Percentiles rank a stretch among this genome's conserved stretches.
Evolutionary conservation across 495 filamentous ascomycete genomes (phyloP).

Genomic region (Podospora appendiculata): DNA sequence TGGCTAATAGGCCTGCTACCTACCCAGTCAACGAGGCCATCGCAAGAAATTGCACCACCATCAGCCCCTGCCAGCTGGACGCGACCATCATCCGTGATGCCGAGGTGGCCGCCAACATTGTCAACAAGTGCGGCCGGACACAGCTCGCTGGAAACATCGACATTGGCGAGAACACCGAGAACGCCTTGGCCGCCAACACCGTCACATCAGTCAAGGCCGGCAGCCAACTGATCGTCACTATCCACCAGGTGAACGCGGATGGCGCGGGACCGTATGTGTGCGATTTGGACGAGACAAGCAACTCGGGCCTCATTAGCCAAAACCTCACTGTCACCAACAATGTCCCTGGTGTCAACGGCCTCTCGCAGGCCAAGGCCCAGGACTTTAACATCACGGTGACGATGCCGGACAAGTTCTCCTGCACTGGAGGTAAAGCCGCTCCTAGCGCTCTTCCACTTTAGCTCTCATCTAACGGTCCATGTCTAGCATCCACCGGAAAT

Average conservation of each 20-base stretch:
- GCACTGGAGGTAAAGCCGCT: constrained; percentile 24
- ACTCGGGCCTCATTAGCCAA: constrained; percentile 33
- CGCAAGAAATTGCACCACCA: constrained; percentile 41
- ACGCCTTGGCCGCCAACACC: constrained; percentile 30
- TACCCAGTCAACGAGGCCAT: constrained; percentile 28
- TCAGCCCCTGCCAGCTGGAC: constrained; percentile 46
- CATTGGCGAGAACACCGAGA: constrained; percentile 45
- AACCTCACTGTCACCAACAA: constrained; percentile 37
- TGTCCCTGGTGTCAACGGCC: constrained; percentile 37
- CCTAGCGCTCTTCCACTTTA: background rate
- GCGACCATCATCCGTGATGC: constrained; percentile 46
- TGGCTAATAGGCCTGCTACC: constrained; percentile 1
- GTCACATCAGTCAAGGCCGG: constrained; percentile 38
- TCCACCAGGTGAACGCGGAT: constrained; percentile 50
- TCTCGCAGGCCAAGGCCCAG: constrained; percentile 37
- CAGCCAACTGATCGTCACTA: constrained; percentile 30
- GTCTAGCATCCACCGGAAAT: constrained; percentile 33
- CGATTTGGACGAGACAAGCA: constrained; percentile 37
- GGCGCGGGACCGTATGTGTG: constrained; percentile 48
- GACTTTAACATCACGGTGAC: constrained; percentile 38
- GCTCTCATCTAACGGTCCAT: background rate
- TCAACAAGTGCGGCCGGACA: constrained; percentile 43
- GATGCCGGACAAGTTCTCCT: constrained; percentile 32
- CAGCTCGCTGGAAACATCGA: constrained; percentile 47
- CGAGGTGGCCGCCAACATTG: constrained; percentile 36